Evolutionary conservation across 768 basidiomycete species (phyloP).

Genomic region (Boletus reticuloceps): DNA sequence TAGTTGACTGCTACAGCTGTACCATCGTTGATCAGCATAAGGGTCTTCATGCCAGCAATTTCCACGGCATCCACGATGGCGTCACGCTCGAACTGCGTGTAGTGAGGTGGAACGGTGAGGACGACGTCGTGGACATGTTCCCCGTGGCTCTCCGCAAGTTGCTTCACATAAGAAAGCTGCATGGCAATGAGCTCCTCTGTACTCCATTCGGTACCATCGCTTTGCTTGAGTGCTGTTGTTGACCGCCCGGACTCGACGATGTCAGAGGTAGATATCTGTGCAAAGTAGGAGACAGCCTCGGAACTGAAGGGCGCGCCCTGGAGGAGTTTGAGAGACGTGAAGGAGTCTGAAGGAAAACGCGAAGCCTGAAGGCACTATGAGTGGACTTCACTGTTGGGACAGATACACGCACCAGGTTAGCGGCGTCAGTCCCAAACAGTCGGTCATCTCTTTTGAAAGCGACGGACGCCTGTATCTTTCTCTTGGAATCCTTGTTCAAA

Average conservation of each 20-base stretch:
- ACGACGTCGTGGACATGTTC: conserved; percentile 84
- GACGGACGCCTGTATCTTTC: conserved; percentile 88
- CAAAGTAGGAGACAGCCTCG: conserved; percentile 55
- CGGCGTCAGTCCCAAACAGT: conserved; percentile 86
- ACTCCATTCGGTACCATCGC: conserved; percentile 69
- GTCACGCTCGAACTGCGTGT: conserved; percentile 87
- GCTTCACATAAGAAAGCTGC: conserved; percentile 88
- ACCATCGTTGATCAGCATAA: conserved; percentile 90
- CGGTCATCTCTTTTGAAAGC: conserved; percentile 92
- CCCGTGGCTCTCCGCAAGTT: conserved; percentile 74
- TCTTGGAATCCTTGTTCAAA: conserved; percentile 94
- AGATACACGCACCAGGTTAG: conserved; percentile 66
- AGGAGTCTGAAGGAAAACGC: conserved; percentile 86
- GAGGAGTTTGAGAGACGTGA: conserved; percentile 80
- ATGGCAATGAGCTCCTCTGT: conserved; percentile 92
- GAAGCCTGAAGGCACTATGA: conserved; percentile 59
- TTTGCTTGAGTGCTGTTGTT: conserved; percentile 57
- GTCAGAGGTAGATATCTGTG: conserved; percentile 53
- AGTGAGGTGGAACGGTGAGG: conserved; percentile 88
- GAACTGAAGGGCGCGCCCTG: conserved; percentile 69
- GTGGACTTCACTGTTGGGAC: not conserved
- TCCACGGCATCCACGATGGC: conserved; percentile 91
- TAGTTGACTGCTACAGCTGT: conserved; percentile 96
- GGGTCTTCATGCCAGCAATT: conserved; percentile 78
- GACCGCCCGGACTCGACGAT: conserved; percentile 53